Evolutionary conservation across 1,139 yeast species (phyloP), one percentile per base, ranked within the genome.

Genomic region (Saccharomyces hybrid): DNA sequence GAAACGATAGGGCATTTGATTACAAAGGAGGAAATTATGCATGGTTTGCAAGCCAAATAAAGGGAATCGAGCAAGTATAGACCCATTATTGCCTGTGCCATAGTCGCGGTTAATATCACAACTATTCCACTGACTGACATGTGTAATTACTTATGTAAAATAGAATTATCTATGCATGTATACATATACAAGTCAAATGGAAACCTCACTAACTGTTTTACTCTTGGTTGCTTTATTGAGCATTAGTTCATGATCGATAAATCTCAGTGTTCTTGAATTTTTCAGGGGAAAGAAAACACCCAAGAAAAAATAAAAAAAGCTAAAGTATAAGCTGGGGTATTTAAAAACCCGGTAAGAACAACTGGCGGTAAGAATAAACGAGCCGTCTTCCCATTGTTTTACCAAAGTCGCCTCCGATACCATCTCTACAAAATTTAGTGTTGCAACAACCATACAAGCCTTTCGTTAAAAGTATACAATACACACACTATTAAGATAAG

Each of bases 1-100:
- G 99, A 95, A 74, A 88, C 95, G 52, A 88, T 93, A 64, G 97
- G 97, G 56, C 99, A 95, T 72, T 78, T 95, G 72, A 93, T 95
- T 66, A 88, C 95, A 59, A 93, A 93, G 73, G 99, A 93, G 71
- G 97, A 93, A 70, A 90, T 93, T 88, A 81, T 91, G 84, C 81
- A 86, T 67, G 96, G 88, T 46, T 77, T 84, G 57, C 83, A 82
- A 59, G 71, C 73, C 50, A 61, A 61, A 59, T 64, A 57, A 55
- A 29, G 31, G 48, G 44, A 34, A 2, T 25, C 25, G 26, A 28
- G 25, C 5, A 23, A 41, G 11, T 23, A 9, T 16, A 13, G 25
- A 16, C 3, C 23, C 23, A 20, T 20, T 20, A 20, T 20, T 20
- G 26, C 46, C 26, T 42, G 13, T 20, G 25, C 46, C 26, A 23